Evolutionary conservation across 202 grass and related monocot genomes (phyloP), one percentile per base, ranked within the genome.

Genomic region (Alloteropsis angusta): DNA sequence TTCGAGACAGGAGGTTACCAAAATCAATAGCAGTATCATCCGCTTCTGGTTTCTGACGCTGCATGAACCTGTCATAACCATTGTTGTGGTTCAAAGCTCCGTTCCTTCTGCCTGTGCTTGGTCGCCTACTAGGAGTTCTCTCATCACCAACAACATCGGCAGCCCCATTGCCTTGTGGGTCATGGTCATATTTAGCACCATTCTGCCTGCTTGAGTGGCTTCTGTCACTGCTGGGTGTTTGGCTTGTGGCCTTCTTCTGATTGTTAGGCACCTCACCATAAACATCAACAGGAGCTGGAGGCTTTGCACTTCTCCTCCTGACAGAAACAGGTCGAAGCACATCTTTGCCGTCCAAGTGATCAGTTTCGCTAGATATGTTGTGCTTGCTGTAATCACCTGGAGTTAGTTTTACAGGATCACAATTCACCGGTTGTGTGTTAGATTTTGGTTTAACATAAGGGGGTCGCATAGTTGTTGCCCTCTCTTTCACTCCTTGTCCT

Each of bases 1-100:
- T 60, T 44, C 52, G 80, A 36, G 38, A 83, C 23, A 90, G 75
- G 38, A 92, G 81, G 75, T 90, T 90, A 23, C 89, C 87, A 47
- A 85, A 94, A 48, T 94, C 83, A 58, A 90, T 90, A 13, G 83
- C 69, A 79, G 81, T 70, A 68, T 89, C 79, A 72, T 85, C 84
- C 52, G 64, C 36, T 23, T 58, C 6, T 25, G 62, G 50, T 76
- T 74, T 41, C 62, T 42, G 59, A 43, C 7, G 46, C 16, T 72
- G 84, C 79, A 76, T 46, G 52, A 63, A 55, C 37, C 77, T 64
- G 35, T 79, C 72, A 7, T 83, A 66, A 16, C 75, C 76, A 32
- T 84, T 45, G 7, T 83, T 79, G 44, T 75, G 41, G 25, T 58
- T 34, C 75, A 87, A 37, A 78, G 60, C 71, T 65, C 72, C 72